Percentiles rank a stretch among this genome's conserved stretches.
Conservation (phyloP, 768 basidiomycete species). For the Leccinum sublutescens region DNA sequence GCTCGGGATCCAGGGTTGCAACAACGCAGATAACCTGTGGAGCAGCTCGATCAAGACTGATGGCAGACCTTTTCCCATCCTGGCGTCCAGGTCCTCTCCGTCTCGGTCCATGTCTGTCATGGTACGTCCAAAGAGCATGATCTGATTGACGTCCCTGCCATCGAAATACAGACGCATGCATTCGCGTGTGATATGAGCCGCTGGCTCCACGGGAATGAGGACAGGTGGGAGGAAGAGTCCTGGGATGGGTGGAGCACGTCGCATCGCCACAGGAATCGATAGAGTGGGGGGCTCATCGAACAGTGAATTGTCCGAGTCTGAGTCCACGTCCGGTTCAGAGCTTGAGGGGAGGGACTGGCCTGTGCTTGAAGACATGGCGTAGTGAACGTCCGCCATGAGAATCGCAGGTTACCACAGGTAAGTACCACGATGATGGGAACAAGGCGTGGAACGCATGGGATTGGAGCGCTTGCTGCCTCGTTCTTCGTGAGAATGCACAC, state of each 20-base stretch:
- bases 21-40: constrained; percentile 43
- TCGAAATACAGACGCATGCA: constrained; percentile 61
- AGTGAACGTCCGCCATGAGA: not conserved
- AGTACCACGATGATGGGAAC: not conserved
- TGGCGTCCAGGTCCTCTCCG: constrained; percentile 13
- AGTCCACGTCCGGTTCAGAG: constrained; percentile 12
- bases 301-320: constrained; percentile 42
- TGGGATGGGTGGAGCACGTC: constrained; percentile 53
- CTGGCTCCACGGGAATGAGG: constrained; percentile 49
- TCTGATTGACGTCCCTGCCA: constrained; percentile 59
- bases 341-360: not conserved
- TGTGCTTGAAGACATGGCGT: constrained; percentile 9
- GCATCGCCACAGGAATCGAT: constrained; percentile 24
- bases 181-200: constrained; percentile 45
- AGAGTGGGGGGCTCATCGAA: constrained; percentile 43
- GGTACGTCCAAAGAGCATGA: constrained; percentile 78
- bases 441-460: not conserved
- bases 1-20: constrained; percentile 49
- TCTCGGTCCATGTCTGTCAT: constrained; percentile 9
- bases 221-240: constrained; percentile 62
- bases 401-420: too few species aligned
- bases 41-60: constrained; percentile 54
- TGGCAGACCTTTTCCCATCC: constrained; percentile 50
- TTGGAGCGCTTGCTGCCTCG: not conserved
- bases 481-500: constrained; percentile 22